Percentiles rank a stretch among this genome's conserved stretches.
These are phyloP conservation scores for Acacia acuminata DNA, from an alignment of 306 rosid species.

Conservation along the genomic window DNA sequence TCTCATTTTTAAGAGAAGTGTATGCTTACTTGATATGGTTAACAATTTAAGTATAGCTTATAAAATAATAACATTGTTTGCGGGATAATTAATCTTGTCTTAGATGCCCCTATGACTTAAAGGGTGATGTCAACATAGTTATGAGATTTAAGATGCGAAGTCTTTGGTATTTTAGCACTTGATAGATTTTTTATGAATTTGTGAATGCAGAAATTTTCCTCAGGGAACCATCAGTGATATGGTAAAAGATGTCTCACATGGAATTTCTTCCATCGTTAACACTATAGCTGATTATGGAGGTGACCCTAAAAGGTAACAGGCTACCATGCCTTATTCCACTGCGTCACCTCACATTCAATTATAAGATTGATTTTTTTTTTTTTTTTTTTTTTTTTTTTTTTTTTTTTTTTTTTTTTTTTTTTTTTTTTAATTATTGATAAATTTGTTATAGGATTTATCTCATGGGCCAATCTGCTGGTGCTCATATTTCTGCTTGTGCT, in stretches of 20 bases:
- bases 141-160: constrained; percentile 8
- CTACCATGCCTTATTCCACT: constrained; percentile 23
- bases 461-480: constrained; percentile 99
- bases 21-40: constrained; percentile 4
- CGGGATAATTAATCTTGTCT: constrained; percentile 15
- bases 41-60: constrained; percentile 20
- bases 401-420: constrained; percentile 18
- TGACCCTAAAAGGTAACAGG: constrained; percentile 76
- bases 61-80: constrained; percentile 1
- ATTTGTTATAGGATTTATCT: constrained; percentile 69
- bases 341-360: constrained; percentile 29
- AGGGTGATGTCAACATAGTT: constrained; percentile 15
- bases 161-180: constrained; percentile 20
- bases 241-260: constrained; percentile 78
- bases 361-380: constrained; percentile 26
- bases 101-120: not conserved
- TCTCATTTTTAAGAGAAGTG: not conserved
- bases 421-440: constrained; percentile 13
- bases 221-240: constrained; percentile 98
- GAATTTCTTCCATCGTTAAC: constrained; percentile 72
- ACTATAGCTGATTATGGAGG: constrained; percentile 83
- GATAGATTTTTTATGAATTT: constrained; percentile 23
- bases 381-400: constrained; percentile 22
- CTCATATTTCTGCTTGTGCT: constrained; percentile 89
- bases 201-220: constrained; percentile 85